These are phyloP conservation scores for Orbilia brochopaga DNA, from an alignment of 2,329 filamentous ascomycete genomes.

Conservation along the genomic window DNA sequence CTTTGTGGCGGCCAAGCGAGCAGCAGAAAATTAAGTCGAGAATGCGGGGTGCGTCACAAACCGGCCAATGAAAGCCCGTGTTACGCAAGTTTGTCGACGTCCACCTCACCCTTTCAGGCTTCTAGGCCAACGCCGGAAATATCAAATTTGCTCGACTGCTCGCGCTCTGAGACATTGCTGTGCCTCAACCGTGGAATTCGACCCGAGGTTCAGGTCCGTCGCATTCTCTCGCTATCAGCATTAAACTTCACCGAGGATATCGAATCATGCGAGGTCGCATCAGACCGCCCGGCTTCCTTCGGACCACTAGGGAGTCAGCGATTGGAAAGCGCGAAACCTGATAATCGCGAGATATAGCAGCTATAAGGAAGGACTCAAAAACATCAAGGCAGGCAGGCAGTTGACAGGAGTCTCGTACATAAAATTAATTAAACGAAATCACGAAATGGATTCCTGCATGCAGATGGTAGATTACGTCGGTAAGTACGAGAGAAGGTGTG, in stretches of 20 bases:
- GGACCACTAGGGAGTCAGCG: too few relatives aligned
- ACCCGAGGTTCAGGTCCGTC: background rate
- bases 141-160: background rate
- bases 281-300: too few relatives aligned
- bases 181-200: slow-evolving; percentile 1
- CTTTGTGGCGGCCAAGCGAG: background rate
- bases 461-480: too few relatives aligned
- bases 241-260: background rate
- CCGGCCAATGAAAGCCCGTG: background rate
- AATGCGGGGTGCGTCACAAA: background rate
- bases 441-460: too few relatives aligned
- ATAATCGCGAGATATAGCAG: background rate
- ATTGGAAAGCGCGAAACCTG: too few relatives aligned
- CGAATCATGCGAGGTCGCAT: background rate
- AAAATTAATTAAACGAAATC: background rate
- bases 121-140: background rate
- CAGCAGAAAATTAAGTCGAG: background rate
- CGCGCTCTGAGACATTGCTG: background rate
- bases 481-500: too few relatives aligned
- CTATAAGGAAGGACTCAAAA: background rate
- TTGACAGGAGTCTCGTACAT: too few relatives aligned
- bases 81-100: background rate
- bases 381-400: too few relatives aligned
- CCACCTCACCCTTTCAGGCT: background rate
- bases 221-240: background rate